Evolutionary conservation across 495 filamentous ascomycete species (phyloP), one percentile per base, ranked within the genome.

Genomic region (Niebla homalea): DNA sequence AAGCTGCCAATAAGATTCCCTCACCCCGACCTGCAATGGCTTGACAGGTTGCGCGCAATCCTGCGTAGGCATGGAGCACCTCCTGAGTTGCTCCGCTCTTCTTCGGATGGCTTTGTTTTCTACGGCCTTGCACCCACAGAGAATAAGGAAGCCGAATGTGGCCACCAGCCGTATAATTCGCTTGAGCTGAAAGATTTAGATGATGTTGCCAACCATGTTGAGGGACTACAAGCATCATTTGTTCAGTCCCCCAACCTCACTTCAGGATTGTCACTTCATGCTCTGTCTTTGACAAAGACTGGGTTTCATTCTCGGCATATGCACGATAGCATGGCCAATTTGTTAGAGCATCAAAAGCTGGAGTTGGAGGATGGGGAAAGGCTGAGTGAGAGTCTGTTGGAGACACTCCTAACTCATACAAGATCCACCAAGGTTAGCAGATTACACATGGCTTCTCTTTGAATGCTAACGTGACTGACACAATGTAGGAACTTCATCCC

Each of bases 21-120:
- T 73, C 80, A 88, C 60, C 84, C 86, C 19, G 80, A 87, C 60
- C 72, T 70, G 3, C 81, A 89, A 67, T 95, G 89, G 89, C 70
- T 80, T 37, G 71, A 70, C 46, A 80, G 78, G 54, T 68, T 87
- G 22, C 73, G 75, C 42, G 68, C 73, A 46, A 79, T 94, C 84
- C 90, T 32, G 29, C 29, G 29, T 32, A 32, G 29, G 29, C 29
- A 32, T 32, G 14, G 29, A 32, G 8, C 29, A 32, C 29, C 29
- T 32, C 29, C 29, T 32, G 29, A 32, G 14, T 32, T 7, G 29
- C 29, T 32, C 29, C 29, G 8, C 14, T 12, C 29, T 32, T 32
- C 29, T 7, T 12, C 29, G 29, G 29, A 32, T 12, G 29, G 29
- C 29, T 32, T 32, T 8, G 7, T 10, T 10, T 32, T 32, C 14